A percentile compares a stretch with the other conserved stretches of the same genome.
phyloP scores from a whole-genome alignment of 371 early-diverging fungal genomes.

The Circinella minor region DNA sequence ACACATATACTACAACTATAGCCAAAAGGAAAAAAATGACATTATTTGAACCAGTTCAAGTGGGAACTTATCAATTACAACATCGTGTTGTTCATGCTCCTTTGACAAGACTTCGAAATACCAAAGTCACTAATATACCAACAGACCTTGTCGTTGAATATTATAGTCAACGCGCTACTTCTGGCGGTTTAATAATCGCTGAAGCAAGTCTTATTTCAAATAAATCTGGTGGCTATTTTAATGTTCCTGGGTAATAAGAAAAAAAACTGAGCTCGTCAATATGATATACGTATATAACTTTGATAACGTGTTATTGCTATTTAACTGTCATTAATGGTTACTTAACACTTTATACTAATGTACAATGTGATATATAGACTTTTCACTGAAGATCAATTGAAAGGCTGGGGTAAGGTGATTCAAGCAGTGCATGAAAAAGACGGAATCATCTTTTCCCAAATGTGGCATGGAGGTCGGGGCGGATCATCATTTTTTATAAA shows the following conservation, averaged over 20 bases:
- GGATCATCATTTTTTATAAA: not conserved
- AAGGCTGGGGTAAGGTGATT: constrained; percentile 62
- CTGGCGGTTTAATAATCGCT: constrained; percentile 59
- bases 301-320: no score
- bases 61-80: constrained; percentile 30
- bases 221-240: constrained; percentile 36
- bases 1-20: no score
- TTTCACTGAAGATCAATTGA: no score
- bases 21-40: no score
- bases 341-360: no score
- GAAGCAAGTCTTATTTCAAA: constrained; percentile 59
- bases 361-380: no score
- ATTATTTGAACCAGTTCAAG: constrained; percentile 32
- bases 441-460: constrained; percentile 60
- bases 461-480: constrained; percentile 27
- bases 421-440: constrained; percentile 63
- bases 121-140: constrained; percentile 13
- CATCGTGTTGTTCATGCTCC: constrained; percentile 64
- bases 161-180: constrained; percentile 61
- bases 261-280: constrained; percentile 54
- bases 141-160: constrained; percentile 53
- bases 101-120: constrained; percentile 57
- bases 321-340: no score
- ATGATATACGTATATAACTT: constrained; percentile 12
- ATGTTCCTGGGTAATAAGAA: constrained; percentile 53